Percentiles rank a stretch among this genome's conserved stretches.
phyloP scores from a whole-genome alignment of 805 yeast species.

The Torulaspora delbrueckii region DNA sequence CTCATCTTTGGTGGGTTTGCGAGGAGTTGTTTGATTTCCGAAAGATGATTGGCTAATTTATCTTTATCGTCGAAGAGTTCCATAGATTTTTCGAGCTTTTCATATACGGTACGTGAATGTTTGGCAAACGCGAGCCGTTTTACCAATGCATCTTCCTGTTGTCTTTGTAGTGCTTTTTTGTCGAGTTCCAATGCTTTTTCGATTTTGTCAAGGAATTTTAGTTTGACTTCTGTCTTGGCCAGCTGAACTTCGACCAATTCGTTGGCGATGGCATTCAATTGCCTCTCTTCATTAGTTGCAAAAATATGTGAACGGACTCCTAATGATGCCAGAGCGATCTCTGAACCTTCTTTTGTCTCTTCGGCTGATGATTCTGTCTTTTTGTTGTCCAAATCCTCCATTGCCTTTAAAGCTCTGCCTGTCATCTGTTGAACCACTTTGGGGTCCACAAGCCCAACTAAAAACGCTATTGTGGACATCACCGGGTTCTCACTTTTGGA shows the following conservation, averaged over 20 bases:
- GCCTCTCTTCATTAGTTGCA: constrained; percentile 76
- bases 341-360: constrained; percentile 52
- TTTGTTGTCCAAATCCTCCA: constrained; percentile 12
- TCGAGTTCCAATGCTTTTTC: constrained; percentile 66
- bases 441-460: constrained; percentile 80
- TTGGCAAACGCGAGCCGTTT: constrained; percentile 65
- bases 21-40: constrained; percentile 27
- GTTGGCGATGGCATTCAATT: constrained; percentile 55
- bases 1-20: constrained; percentile 32
- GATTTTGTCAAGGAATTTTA: constrained; percentile 51
- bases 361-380: constrained; percentile 1
- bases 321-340: constrained; percentile 65
- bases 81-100: constrained; percentile 33
- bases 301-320: constrained; percentile 78
- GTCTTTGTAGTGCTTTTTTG: constrained; percentile 52
- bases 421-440: constrained; percentile 83
- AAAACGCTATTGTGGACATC: constrained; percentile 83
- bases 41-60: constrained; percentile 16
- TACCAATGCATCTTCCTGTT: constrained; percentile 61
- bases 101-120: constrained; percentile 47
- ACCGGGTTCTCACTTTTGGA: constrained; percentile 89
- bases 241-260: constrained; percentile 58
- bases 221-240: constrained; percentile 59
- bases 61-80: constrained; percentile 21
- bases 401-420: constrained; percentile 44